A percentile compares a stretch with the other conserved stretches of the same genome.
These are phyloP conservation scores for Fusarium lyarnte DNA, from an alignment of 2,329 filamentous ascomycete species.

Conservation along the genomic window DNA sequence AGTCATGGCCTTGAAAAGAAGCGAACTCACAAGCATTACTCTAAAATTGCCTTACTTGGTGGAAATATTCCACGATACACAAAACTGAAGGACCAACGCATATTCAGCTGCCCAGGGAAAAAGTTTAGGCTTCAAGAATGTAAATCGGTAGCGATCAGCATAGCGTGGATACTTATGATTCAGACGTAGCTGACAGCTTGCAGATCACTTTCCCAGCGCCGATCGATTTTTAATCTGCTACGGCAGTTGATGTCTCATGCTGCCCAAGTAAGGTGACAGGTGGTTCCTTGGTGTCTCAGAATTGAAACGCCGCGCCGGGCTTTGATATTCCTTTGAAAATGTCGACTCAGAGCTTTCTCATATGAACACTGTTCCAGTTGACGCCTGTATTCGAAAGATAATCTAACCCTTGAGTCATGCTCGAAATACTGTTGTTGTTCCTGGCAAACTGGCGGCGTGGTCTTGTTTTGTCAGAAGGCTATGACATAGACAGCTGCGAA, in stretches of 20 bases:
- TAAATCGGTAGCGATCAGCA: neutral
- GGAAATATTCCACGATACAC: no score
- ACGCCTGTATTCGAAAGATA: accelerated
- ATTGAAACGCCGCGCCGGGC: no score
- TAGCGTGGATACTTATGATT: neutral
- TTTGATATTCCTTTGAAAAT: no score
- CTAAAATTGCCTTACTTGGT: no score
- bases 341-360: accelerated
- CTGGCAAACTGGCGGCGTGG: neutral
- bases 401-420: no score
- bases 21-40: no score
- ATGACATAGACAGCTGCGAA: neutral
- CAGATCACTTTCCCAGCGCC: neutral
- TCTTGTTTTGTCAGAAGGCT: neutral
- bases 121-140: neutral
- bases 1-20: no score
- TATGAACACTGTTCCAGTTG: no score
- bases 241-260: neutral
- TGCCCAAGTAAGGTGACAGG: neutral
- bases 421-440: accelerated
- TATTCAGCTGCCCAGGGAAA: no score
- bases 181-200: neutral
- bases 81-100: no score
- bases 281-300: neutral
- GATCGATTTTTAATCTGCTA: no score